Evolutionary conservation across 345 rosid genomes (phyloP).

Genomic region (Lumnitzera racemosa): DNA sequence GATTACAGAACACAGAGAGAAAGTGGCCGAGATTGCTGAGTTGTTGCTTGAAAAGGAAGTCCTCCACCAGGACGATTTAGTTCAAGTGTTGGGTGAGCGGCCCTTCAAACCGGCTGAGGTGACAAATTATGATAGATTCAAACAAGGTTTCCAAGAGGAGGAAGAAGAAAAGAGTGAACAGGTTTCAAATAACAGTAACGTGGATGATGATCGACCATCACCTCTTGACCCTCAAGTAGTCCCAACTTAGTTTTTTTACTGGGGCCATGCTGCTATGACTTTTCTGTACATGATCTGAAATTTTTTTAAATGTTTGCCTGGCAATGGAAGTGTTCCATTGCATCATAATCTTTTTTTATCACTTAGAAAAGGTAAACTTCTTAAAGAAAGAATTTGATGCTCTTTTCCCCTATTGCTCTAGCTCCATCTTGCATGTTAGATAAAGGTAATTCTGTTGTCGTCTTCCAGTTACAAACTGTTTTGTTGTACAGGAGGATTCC

Average conservation of each 20-base stretch:
- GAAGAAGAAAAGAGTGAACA: slow-evolving; percentile 14
- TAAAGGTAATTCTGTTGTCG: too few species aligned
- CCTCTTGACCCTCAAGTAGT: slow-evolving; percentile 57
- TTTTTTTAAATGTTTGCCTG: neutral
- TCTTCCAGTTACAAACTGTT: too few species aligned
- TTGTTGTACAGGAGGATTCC: too few species aligned
- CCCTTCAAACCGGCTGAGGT: slow-evolving; percentile 63
- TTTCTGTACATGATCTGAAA: slow-evolving; percentile 15
- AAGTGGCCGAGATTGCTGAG: slow-evolving; percentile 75
- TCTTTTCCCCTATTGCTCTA: too few species aligned
- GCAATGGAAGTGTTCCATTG: neutral
- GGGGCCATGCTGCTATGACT: slow-evolving; percentile 1
- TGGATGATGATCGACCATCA: slow-evolving; percentile 46
- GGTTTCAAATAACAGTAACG: slow-evolving; percentile 19
- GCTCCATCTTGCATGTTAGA: too few species aligned
- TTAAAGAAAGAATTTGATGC: too few species aligned
- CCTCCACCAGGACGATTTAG: slow-evolving; percentile 72
- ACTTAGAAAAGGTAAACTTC: too few species aligned
- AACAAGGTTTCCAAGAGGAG: slow-evolving; percentile 57
- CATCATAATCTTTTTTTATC: neutral
- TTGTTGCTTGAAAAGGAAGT: slow-evolving; percentile 82
- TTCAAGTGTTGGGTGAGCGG: slow-evolving; percentile 68
- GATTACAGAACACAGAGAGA: slow-evolving; percentile 67
- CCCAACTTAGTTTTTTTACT: slow-evolving; percentile 28
- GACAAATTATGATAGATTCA: slow-evolving; percentile 72